These are phyloP conservation scores for Oleoguttula mirabilis DNA, from an alignment of 495 filamentous ascomycete species.

Conservation along the genomic window DNA sequence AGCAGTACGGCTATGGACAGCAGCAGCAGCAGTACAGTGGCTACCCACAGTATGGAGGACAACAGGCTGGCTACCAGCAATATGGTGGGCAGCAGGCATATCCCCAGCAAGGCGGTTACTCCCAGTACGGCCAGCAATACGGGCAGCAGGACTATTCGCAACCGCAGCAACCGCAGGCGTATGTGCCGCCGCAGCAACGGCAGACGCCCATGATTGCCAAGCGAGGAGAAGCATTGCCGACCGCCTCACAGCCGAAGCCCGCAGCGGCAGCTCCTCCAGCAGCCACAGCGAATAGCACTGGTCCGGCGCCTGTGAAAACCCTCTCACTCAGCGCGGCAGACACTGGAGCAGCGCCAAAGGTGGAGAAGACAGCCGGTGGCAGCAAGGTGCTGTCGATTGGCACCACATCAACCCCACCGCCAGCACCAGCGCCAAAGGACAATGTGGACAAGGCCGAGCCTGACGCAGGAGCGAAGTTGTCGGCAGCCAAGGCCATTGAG, in stretches of 20 bases:
- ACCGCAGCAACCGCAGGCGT: constrained; percentile 38
- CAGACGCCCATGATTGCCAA: constrained; percentile 57
- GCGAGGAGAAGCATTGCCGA: constrained; percentile 36
- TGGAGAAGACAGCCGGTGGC: constrained; percentile 30
- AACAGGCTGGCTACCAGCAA: constrained; percentile 20
- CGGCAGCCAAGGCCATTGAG: constrained; percentile 70
- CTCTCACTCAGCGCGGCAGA: constrained; percentile 48
- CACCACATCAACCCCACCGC: constrained; percentile 15
- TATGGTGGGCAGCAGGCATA: constrained; percentile 29
- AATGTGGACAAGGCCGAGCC: constrained; percentile 45
- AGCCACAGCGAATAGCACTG: constrained; percentile 29
- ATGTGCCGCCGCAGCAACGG: constrained; percentile 34
- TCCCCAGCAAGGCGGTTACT: constrained; percentile 29
- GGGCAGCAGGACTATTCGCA: constrained; percentile 33
- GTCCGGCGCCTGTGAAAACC: constrained; percentile 52
- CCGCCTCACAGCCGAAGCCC: constrained; percentile 28
- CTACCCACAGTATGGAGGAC: constrained; percentile 38
- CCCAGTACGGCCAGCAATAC: constrained; percentile 45
- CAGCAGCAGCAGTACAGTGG: constrained; percentile 38
- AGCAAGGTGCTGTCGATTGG: constrained; percentile 27
- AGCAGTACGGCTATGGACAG: constrained; percentile 46
- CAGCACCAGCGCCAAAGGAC: constrained; percentile 32
- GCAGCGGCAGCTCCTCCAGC: constrained; percentile 36
- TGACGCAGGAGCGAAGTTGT: constrained; percentile 52
- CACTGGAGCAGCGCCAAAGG: constrained; percentile 37